Conservation (phyloP, 306 rosid genomes). For the Sicyos edulis region DNA sequence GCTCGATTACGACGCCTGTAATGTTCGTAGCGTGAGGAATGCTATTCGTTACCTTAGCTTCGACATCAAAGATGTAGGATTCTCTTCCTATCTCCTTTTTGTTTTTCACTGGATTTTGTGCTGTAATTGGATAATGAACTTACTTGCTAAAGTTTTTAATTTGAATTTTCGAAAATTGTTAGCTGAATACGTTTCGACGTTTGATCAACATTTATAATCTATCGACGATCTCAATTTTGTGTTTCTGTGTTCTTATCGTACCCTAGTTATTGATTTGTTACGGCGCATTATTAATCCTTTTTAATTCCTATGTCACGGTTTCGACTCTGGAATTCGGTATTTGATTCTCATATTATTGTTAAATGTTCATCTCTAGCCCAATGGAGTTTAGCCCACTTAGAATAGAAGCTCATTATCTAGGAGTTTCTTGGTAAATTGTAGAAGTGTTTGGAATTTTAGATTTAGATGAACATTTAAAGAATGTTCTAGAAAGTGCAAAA, state of each 20-base stretch:
- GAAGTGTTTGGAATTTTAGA: too few species aligned
- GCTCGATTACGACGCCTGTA: constrained; percentile 92
- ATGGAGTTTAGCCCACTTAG: too few species aligned
- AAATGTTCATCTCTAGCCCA: too few species aligned
- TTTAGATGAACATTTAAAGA: too few species aligned
- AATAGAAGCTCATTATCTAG: too few species aligned
- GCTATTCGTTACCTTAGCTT: constrained; percentile 78
- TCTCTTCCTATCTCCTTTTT: neutral
- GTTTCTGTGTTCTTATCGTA: neutral
- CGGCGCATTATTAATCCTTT: too few species aligned
- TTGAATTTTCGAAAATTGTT: neutral
- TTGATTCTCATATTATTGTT: too few species aligned
- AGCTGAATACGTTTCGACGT: neutral
- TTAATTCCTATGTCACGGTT: too few species aligned
- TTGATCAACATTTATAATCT: constrained; percentile 5
- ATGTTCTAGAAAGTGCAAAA: too few species aligned
- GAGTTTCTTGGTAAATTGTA: too few species aligned
- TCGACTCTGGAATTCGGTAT: too few species aligned
- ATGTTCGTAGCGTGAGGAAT: constrained; percentile 83
- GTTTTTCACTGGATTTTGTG: neutral
- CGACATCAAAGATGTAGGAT: constrained; percentile 70
- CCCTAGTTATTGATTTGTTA: too few species aligned
- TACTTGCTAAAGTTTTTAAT: neutral
- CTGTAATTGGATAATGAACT: neutral
- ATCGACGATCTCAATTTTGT: neutral